These are phyloP conservation scores for Leccinum truebloodii DNA, from an alignment of 768 basidiomycete species.

Conservation along the genomic window DNA sequence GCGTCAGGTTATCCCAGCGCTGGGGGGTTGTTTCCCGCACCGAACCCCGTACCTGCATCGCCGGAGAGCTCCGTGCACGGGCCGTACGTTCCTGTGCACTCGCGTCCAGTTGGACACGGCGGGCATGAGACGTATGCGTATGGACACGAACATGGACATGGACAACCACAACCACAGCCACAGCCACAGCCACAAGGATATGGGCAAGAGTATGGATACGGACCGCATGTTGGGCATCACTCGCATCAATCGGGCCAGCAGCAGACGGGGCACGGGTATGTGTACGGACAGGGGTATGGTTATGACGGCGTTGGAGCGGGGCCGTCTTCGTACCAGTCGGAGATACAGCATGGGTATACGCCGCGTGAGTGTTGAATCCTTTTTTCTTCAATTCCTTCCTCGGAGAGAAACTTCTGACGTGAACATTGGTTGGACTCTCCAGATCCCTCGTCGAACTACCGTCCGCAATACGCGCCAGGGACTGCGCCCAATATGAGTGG, in stretches of 20 bases:
- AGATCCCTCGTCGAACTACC: constrained; percentile 8
- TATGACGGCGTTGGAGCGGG: neutral
- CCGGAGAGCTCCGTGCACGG: neutral
- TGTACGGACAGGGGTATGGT: neutral
- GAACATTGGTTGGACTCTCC: neutral
- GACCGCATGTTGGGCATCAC: neutral
- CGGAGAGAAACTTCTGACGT: neutral
- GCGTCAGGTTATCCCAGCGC: neutral
- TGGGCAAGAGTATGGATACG: neutral
- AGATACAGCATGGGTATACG: constrained; percentile 17
- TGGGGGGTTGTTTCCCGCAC: neutral
- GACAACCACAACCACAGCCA: neutral
- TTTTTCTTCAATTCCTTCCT: neutral
- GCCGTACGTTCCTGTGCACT: constrained; percentile 8
- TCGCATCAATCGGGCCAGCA: neutral
- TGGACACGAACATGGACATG: neutral
- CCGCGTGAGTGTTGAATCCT: constrained; percentile 36
- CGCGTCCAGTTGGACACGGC: constrained; percentile 5
- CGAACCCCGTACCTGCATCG: neutral
- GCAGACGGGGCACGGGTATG: constrained; percentile 2
- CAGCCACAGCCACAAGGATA: neutral
- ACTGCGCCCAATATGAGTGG: neutral
- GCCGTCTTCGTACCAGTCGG: neutral
- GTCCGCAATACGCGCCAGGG: constrained; percentile 1
- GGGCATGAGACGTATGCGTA: neutral